A percentile compares a stretch with the other conserved stretches of the same genome.
Evolutionary conservation across 1,284 basidiomycete genomes (phyloP).

Genomic region (Boletus semigastroideus): DNA sequence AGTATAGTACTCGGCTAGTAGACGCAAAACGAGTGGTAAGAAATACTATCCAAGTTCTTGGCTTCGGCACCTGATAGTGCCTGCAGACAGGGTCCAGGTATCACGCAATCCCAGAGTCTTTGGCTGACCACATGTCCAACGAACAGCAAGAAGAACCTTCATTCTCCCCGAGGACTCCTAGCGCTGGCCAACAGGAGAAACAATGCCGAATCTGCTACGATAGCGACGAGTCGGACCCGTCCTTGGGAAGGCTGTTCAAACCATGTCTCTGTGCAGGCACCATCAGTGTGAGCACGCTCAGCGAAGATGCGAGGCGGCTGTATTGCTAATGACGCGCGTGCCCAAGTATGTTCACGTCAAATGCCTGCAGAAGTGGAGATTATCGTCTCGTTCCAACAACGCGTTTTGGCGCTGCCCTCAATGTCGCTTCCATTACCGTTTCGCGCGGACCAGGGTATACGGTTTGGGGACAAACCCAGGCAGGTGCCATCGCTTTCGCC

Average conservation of each 20-base stretch:
- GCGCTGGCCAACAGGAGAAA: conserved; percentile 38
- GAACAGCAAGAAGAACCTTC: conserved; percentile 14
- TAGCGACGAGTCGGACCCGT: conserved; percentile 49
- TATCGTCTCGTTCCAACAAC: conserved; percentile 50
- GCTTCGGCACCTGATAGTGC: background rate
- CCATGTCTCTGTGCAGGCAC: conserved; percentile 78
- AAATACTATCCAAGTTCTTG: background rate
- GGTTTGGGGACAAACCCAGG: conserved; percentile 76
- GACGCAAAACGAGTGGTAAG: conserved; percentile 6
- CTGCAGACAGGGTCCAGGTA: background rate
- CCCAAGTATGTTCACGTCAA: conserved; percentile 70
- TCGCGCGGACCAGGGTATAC: conserved; percentile 62
- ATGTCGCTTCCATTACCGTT: conserved; percentile 72
- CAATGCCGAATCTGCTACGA: conserved; percentile 79
- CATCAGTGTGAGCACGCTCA: conserved; percentile 59
- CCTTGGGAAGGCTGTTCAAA: conserved; percentile 68
- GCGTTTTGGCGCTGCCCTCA: conserved; percentile 77
- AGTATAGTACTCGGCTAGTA: background rate
- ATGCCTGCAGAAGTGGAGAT: conserved; percentile 74
- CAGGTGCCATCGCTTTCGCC: conserved; percentile 30
- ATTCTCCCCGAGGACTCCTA: background rate
- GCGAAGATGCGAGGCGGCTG: conserved; percentile 4
- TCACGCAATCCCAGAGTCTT: background rate
- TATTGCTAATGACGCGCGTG: conserved; percentile 15
- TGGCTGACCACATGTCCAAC: conserved; percentile 15